Conservation (phyloP, 495 filamentous ascomycete genomes). For the Parathielavia appendiculata region DNA sequence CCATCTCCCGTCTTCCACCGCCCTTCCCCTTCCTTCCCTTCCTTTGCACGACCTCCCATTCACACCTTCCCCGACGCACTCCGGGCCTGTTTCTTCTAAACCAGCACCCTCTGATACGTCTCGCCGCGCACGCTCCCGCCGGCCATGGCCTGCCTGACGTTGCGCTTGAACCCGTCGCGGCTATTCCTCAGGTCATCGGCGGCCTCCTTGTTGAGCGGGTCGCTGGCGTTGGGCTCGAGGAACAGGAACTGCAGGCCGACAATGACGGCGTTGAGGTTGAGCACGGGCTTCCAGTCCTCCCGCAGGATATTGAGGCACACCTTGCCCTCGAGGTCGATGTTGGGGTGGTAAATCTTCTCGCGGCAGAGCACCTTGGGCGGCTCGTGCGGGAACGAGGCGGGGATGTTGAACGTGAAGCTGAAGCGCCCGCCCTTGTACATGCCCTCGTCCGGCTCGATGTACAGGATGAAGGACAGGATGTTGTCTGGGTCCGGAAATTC, state of each 20-base stretch:
- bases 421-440: slow-evolving; percentile 93
- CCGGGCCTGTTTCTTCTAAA: not conserved
- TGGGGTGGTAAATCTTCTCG: slow-evolving; percentile 98
- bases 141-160: slow-evolving; percentile 75
- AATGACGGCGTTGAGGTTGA: slow-evolving; percentile 95
- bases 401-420: slow-evolving; percentile 85
- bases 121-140: slow-evolving; percentile 72
- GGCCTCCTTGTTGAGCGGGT: slow-evolving; percentile 97
- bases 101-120: slow-evolving; percentile 68
- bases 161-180: slow-evolving; percentile 82
- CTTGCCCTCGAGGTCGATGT: slow-evolving; percentile 96
- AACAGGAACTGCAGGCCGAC: slow-evolving; percentile 97
- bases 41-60: not conserved
- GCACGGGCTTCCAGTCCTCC: slow-evolving; percentile 97
- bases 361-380: slow-evolving; percentile 96
- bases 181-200: slow-evolving; percentile 84
- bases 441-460: slow-evolving; percentile 93
- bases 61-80: not conserved
- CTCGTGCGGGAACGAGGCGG: slow-evolving; percentile 94
- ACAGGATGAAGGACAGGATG: slow-evolving; percentile 91
- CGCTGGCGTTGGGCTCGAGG: slow-evolving; percentile 91
- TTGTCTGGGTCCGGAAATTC: slow-evolving; percentile 91
- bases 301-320: slow-evolving; percentile 95
- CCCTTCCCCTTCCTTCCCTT: not conserved
- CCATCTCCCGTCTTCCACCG: not conserved